Evolutionary conservation across 495 filamentous ascomycete species (phyloP).

Genomic region (Aspergillus egyptiacus): DNA sequence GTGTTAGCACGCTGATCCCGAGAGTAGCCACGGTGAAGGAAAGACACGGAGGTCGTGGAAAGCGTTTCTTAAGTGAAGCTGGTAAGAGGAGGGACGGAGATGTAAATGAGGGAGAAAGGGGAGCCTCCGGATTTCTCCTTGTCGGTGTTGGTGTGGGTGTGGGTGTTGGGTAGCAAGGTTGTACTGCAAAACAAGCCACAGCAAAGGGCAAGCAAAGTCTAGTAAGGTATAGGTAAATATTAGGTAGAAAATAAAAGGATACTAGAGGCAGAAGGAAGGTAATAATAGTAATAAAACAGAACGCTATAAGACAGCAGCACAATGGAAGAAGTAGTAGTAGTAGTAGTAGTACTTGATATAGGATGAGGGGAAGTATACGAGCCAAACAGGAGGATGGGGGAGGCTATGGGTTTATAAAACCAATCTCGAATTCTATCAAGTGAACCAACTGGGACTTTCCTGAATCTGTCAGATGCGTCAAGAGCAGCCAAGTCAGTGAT

Average conservation of each 20-base stretch:
- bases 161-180: slow-evolving; percentile 13
- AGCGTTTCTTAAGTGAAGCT: background rate
- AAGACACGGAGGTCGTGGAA: slow-evolving; percentile 6
- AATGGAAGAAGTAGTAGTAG: background rate
- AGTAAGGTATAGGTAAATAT: too few species aligned
- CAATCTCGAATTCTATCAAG: background rate
- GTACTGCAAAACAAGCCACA: slow-evolving; percentile 5
- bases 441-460: background rate
- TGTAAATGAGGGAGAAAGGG: background rate
- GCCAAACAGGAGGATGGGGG: slow-evolving; percentile 3
- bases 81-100: background rate
- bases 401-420: slow-evolving; percentile 6
- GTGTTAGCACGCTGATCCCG: slow-evolving; percentile 35
- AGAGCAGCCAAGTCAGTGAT: slow-evolving; percentile 4
- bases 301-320: slow-evolving; percentile 1
- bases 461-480: too few species aligned
- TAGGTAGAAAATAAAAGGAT: slow-evolving; percentile 4
- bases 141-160: too few species aligned
- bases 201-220: slow-evolving; percentile 1
- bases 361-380: slow-evolving; percentile 1
- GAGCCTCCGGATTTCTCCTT: slow-evolving; percentile 13
- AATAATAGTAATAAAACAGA: slow-evolving; percentile 9
- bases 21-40: slow-evolving; percentile 40
- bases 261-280: slow-evolving; percentile 2
- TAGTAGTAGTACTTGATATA: too few species aligned